Evolutionary conservation across 2,329 filamentous ascomycete species (phyloP).

Genomic region (Cytospora chrysosperma): DNA sequence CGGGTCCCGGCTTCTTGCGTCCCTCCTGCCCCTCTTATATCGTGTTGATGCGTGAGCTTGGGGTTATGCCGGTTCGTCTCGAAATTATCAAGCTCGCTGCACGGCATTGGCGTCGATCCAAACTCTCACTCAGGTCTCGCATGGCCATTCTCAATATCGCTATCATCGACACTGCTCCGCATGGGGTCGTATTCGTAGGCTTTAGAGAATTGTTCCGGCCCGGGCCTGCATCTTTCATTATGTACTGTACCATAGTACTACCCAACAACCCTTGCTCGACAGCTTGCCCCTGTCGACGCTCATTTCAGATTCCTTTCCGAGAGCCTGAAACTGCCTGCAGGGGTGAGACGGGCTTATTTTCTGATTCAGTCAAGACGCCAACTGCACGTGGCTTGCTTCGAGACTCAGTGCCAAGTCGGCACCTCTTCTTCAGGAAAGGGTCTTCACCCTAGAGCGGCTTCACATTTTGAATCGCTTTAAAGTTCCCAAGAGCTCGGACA

Average conservation of each 20-base stretch:
- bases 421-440: background rate
- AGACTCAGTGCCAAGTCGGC: background rate
- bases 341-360: slow-evolving; percentile 6
- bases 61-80: background rate
- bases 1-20: background rate
- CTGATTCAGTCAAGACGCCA: background rate
- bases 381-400: slow-evolving; percentile 8
- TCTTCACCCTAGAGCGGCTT: background rate
- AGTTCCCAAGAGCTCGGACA: background rate
- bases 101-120: slow-evolving; percentile 1
- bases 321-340: slow-evolving; percentile 15
- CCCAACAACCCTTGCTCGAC: background rate
- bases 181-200: slow-evolving; percentile 16
- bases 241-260: background rate
- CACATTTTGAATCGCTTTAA: background rate
- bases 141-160: slow-evolving; percentile 10
- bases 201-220: slow-evolving; percentile 4
- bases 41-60: background rate
- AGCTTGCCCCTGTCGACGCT: slow-evolving; percentile 12
- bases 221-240: background rate
- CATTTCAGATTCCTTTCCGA: slow-evolving; percentile 5
- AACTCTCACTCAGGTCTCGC: slow-evolving; percentile 9
- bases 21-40: background rate
- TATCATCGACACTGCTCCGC: slow-evolving; percentile 7
- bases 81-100: background rate